Base-by-base conservation (phyloP, 768 basidiomycete genomes). In the Floccularia luteovirens region DNA sequence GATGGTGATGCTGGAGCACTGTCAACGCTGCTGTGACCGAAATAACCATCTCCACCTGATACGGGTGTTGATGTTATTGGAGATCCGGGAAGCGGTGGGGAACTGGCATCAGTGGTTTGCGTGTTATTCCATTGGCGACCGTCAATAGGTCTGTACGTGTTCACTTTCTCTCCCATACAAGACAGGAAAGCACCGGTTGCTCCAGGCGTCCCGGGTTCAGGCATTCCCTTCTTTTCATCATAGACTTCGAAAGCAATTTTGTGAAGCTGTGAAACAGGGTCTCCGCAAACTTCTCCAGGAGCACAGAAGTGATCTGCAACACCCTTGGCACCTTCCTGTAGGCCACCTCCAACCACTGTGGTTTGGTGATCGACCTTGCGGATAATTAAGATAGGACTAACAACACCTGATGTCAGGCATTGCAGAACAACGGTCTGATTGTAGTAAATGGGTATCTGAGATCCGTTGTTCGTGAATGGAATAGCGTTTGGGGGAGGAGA, bases 361-460 rank as follows among this genome's bases (percentile, higher is more conserved):
- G 88, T 90, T 48, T 82, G 86, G 50, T 85, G 82, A 52, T 96
- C 93, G 39, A 96, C 89, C 53, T 92, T 90, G 40, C 94, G 87
- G 49, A 97, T 86, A 61, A 97, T 86, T 31, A 98, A 71, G 28
- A 92, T 81, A 7, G 94, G 94, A 43, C 88, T 90, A 50, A 94
- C 87, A 31, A 92, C 86, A 21, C 92, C 94, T 2, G 94, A 94
- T 1, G 87, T 87, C 48, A 94, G 68, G 53, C 92, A 97, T 56
- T 98, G 94, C 24, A 98, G 61, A 22, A 97, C 90, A 34, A 98
- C 86, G 1, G 90, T 92, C 59, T 93, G 88, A 55, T 98, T 98
- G 71, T 97, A 98, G 61, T 92, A 90, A 43, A 98, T 82, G 13
- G 91, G 84, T 34, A 90, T 90, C 52, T 85, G 85, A 3, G 82